Base-by-base conservation (phyloP, 164 flowering plant species). In the Kalanchoe fedtschenkoi region DNA sequence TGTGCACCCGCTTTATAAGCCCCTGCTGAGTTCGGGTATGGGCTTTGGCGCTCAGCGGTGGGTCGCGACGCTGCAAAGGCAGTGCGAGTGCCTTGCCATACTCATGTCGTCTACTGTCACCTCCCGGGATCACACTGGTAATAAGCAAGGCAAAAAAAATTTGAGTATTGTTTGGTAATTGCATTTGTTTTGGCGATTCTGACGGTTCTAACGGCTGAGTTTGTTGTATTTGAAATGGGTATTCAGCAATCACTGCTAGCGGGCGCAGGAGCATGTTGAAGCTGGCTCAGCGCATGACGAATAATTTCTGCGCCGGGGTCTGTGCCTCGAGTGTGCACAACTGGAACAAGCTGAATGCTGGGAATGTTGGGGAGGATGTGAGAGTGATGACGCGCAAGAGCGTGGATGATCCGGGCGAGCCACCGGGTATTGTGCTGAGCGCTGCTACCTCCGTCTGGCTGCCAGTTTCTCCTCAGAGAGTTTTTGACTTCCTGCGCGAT, bases 391-490 rank as follows among this genome's bases (percentile, higher is more conserved):
- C 96, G 34, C 74, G 98, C 15, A 82, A 88, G 82, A 89, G 98
- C 72, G 74, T 89, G 2, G 89, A 93, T 64, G 96, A 93, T 55
- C 98, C 97, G 0, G 98, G 98, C 4, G 97, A 89, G 80, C 98
- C 97, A 17, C 84, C 95, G 1, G 98, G 98, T 2, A 80, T 89
- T 13, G 98, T 89, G 7, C 58, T 93, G 64, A 88, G 96, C 65
- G 98, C 98, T 0, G 93, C 98, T 17, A 93, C 98, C 1, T 93
- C 97, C 0, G 97, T 88, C 2, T 93, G 97, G 97, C 77, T 93
- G 2, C 98, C 98, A 0, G 91, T 86, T 11, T 82, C 97, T 0
- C 90, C 96, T 0, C 91, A 81, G 63, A 72, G 91, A n/a, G 81
- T 93, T 2, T 93, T 93, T 42, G 92, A 93, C 64, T 93, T 93